Percentiles rank a stretch among this genome's conserved stretches.
phyloP scores from a whole-genome alignment of 768 basidiomycete genomes.

The Filobasidium floriforme region DNA sequence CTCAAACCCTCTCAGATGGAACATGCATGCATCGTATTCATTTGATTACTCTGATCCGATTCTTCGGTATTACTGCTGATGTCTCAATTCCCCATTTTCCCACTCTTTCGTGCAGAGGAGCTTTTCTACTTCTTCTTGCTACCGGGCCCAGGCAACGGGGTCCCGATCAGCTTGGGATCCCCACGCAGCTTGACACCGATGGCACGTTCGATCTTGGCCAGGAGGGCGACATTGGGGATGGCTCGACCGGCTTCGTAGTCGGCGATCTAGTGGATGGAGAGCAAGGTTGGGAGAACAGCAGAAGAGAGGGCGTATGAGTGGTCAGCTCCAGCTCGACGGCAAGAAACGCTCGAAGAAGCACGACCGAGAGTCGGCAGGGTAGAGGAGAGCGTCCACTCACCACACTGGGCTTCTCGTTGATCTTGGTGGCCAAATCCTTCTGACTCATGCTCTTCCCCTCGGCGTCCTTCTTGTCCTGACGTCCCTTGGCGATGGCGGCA shows the following conservation, averaged over 20 bases:
- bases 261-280: constrained; percentile 32
- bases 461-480: constrained; percentile 58
- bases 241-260: constrained; percentile 86
- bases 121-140: constrained; percentile 37
- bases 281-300: background rate
- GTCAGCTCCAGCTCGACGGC: background rate
- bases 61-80: too few species aligned
- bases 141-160: constrained; percentile 36
- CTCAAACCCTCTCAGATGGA: too few species aligned
- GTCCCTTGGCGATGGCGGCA: constrained; percentile 73
- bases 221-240: constrained; percentile 74
- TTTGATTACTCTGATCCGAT: too few species aligned
- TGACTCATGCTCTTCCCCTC: constrained; percentile 58
- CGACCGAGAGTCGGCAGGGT: too few species aligned
- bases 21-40: too few species aligned
- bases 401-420: constrained; percentile 73
- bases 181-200: constrained; percentile 86
- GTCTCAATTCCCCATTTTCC: background rate
- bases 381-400: constrained; percentile 26
- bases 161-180: constrained; percentile 46
- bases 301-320: background rate
- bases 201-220: constrained; percentile 76
- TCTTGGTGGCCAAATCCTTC: constrained; percentile 84
- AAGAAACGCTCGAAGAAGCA: background rate
- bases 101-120: background rate